Percentiles rank a stretch among this genome's conserved stretches.
phyloP scores from a whole-genome alignment of 495 filamentous ascomycete species.

The Penicillium soppii region DNA sequence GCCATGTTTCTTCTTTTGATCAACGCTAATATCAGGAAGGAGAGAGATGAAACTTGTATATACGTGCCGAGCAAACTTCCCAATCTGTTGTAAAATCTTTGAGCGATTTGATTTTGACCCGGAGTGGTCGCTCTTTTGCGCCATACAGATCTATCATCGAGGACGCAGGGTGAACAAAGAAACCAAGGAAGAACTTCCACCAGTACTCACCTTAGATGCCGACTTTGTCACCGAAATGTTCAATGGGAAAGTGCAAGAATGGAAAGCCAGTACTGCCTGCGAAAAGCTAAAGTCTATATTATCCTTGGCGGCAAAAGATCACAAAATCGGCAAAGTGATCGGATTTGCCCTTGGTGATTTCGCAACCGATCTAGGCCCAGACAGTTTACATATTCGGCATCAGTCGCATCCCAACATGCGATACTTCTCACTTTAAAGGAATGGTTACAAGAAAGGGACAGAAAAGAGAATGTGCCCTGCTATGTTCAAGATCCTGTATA shows the following conservation, averaged over 20 bases:
- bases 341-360: neutral
- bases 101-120: no score
- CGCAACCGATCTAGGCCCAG: neutral
- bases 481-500: constrained; percentile 33
- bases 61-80: no score
- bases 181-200: no score
- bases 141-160: no score
- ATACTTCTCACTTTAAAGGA: constrained; percentile 11
- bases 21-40: no score
- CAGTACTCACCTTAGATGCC: no score
- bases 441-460: constrained; percentile 7
- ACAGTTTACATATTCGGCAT: neutral
- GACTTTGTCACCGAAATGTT: no score
- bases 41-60: no score
- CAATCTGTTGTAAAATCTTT: no score
- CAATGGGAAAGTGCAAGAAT: neutral
- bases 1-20: no score
- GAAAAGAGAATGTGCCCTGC: neutral
- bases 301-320: neutral
- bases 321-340: neutral
- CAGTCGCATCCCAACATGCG: constrained; percentile 10
- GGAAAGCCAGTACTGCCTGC: neutral
- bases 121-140: no score
- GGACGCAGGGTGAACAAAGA: no score
- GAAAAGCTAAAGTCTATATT: neutral